Percentiles rank a stretch among this genome's conserved stretches.
Evolutionary conservation across 352 stramenopile species (phyloP).

Genomic region (Phytophthora uliginosa): DNA sequence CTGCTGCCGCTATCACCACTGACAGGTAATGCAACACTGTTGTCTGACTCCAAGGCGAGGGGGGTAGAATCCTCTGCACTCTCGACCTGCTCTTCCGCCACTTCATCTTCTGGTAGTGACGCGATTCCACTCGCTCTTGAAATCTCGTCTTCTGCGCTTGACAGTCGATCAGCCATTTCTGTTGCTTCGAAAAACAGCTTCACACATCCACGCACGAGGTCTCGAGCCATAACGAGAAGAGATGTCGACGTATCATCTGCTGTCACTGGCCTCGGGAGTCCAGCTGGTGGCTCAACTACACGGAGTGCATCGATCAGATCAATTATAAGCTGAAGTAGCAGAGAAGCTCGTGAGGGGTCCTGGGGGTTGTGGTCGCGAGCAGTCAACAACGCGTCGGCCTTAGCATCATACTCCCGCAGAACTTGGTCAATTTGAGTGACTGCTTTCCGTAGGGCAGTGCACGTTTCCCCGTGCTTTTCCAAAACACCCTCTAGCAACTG

Average conservation of each 20-base stretch:
- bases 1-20: constrained; percentile 23
- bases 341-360: constrained; percentile 11
- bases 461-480: constrained; percentile 55
- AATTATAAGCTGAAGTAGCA: constrained; percentile 35
- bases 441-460: constrained; percentile 40
- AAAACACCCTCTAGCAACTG: constrained; percentile 60
- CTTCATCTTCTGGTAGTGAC: constrained; percentile 14
- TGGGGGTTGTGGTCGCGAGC: not conserved
- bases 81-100: constrained; percentile 24
- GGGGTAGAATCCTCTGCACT: constrained; percentile 9
- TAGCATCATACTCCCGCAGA: constrained; percentile 38
- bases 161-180: constrained; percentile 68
- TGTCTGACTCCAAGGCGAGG: constrained; percentile 14
- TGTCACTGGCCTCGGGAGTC: not conserved
- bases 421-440: constrained; percentile 46
- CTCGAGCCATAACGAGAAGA: constrained; percentile 40
- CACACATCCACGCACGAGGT: constrained; percentile 59
- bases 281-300: constrained; percentile 3
- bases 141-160: constrained; percentile 32
- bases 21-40: constrained; percentile 18
- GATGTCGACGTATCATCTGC: constrained; percentile 4
- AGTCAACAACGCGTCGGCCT: constrained; percentile 23
- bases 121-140: not conserved
- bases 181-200: constrained; percentile 78
- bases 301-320: constrained; percentile 36